These are phyloP conservation scores for Deuterostichococcus epilithicus DNA, from an alignment of 139 green algal species.

Conservation along the genomic window DNA sequence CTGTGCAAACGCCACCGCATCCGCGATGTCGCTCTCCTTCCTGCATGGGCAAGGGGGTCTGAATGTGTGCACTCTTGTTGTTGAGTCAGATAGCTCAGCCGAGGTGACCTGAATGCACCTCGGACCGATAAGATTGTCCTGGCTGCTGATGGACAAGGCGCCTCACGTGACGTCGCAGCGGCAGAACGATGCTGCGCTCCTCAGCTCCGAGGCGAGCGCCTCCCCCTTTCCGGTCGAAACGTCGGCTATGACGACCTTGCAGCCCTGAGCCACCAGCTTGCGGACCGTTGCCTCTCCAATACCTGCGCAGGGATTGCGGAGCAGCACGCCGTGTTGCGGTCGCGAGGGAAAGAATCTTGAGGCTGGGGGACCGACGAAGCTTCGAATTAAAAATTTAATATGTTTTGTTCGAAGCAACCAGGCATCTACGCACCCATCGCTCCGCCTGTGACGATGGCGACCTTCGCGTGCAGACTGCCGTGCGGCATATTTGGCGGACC, in stretches of 20 bases:
- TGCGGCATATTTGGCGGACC: too few relatives aligned
- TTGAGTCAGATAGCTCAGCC: too few relatives aligned
- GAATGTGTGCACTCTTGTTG: too few relatives aligned
- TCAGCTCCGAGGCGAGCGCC: not conserved
- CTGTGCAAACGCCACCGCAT: not conserved
- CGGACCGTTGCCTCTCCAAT: not conserved
- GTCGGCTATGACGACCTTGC: not conserved
- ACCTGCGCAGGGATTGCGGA: too few relatives aligned
- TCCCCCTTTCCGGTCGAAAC: not conserved
- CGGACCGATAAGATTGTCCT: too few relatives aligned
- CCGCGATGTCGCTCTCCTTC: not conserved
- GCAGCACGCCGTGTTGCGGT: too few relatives aligned
- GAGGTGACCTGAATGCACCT: too few relatives aligned
- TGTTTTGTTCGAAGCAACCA: too few relatives aligned
- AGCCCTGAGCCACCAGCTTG: not conserved
- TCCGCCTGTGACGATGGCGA: not conserved
- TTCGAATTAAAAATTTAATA: too few relatives aligned
- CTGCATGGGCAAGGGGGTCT: too few relatives aligned
- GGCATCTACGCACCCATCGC: not conserved
- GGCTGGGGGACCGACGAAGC: too few relatives aligned
- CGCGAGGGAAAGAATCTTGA: too few relatives aligned
- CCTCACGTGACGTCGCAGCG: not conserved
- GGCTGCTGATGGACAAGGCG: not conserved
- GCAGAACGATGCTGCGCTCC: not conserved
- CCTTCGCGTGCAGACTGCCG: not conserved